Conservation (phyloP, 2,329 filamentous ascomycete species). For the Xylariales sp. region DNA sequence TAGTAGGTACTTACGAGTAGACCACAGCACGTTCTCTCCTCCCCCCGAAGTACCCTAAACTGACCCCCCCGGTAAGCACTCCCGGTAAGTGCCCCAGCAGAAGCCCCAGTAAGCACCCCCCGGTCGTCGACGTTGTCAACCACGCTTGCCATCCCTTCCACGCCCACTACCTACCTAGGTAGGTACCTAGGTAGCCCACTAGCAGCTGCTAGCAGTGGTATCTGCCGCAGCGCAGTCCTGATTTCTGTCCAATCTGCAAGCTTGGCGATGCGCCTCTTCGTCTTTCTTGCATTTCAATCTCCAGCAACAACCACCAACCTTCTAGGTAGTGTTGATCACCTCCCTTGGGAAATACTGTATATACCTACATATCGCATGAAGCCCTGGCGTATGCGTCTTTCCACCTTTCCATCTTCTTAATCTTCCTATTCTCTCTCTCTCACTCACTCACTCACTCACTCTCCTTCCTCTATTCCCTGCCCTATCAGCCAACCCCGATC, state of each 20-base stretch:
- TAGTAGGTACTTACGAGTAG: too few relatives aligned
- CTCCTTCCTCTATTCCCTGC: neutral
- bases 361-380: neutral
- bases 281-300: slow-evolving; percentile 29
- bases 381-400: neutral
- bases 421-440: neutral
- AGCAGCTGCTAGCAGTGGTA: neutral
- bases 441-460: too few relatives aligned
- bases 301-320: neutral
- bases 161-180: neutral
- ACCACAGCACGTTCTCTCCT: too few relatives aligned
- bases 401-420: neutral
- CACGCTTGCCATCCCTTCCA: slow-evolving; percentile 3
- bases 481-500: slow-evolving; percentile 1
- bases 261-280: slow-evolving; percentile 32
- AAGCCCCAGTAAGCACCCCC: too few relatives aligned
- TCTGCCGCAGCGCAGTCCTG: slow-evolving; percentile 19
- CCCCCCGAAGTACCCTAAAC: too few relatives aligned
- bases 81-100: too few relatives aligned
- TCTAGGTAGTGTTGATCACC: neutral
- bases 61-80: too few relatives aligned
- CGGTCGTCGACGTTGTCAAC: too few relatives aligned
- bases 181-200: neutral
- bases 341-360: slow-evolving; percentile 17
- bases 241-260: slow-evolving; percentile 14